A percentile compares a stretch with the other conserved stretches of the same genome.
Conservation (phyloP, 164 flowering plant species). For the Vitis cinerea region DNA sequence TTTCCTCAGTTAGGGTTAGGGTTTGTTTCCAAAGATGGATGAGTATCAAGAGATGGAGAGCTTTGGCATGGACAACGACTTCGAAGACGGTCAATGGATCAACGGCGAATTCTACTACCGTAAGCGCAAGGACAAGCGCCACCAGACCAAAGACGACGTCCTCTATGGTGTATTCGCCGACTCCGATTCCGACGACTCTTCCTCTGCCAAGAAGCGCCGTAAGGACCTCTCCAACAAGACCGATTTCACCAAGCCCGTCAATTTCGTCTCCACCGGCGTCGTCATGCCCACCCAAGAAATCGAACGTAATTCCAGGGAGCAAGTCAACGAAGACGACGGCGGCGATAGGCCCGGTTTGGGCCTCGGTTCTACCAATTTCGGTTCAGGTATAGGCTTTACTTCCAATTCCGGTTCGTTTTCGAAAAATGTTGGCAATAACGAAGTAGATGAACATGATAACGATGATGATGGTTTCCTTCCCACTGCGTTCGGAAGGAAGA, state of each 20-base stretch:
- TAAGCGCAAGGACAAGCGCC: conserved; percentile 58
- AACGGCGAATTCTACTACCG: conserved; percentile 72
- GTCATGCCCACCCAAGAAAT: conserved; percentile 72
- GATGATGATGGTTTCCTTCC: conserved; percentile 54
- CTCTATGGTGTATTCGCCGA: conserved; percentile 74
- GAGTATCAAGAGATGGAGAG: conserved; percentile 80
- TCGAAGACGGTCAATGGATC: conserved; percentile 81
- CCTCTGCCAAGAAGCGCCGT: conserved; percentile 46
- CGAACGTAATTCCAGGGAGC: conserved; percentile 38
- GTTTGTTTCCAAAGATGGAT: conserved; percentile 42
- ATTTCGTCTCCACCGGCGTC: conserved; percentile 77
- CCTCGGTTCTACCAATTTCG: conserved; percentile 17
- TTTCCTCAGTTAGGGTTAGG: background rate
- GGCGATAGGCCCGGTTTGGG: conserved; percentile 32
- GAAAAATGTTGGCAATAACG: background rate
- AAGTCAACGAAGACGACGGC: conserved; percentile 20
- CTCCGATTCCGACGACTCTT: conserved; percentile 39
- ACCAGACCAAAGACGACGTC: conserved; percentile 72
- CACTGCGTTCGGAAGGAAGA: conserved; percentile 69
- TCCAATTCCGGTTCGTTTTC: background rate
- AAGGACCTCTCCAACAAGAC: conserved; percentile 30
- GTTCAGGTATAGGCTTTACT: conserved; percentile 30
- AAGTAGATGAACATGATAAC: conserved; percentile 12
- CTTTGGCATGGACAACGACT: conserved; percentile 79
- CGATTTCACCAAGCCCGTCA: conserved; percentile 80